These are phyloP conservation scores for Xenoacremonium recifei DNA, from an alignment of 2,329 filamentous ascomycete genomes.

Conservation along the genomic window DNA sequence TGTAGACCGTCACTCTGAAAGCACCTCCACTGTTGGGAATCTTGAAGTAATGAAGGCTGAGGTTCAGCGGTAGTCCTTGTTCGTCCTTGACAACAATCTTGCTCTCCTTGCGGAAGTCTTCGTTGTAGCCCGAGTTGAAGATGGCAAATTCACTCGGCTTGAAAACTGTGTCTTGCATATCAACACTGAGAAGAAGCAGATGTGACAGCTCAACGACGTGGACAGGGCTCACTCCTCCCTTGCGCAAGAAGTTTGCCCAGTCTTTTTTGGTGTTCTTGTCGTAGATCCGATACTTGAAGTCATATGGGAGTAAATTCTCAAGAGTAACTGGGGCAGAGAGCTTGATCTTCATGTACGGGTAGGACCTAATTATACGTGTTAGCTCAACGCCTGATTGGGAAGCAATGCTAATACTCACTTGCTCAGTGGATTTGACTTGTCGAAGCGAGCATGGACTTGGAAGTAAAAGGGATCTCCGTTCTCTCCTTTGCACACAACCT, in stretches of 20 bases:
- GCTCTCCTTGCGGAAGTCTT: conserved; percentile 85
- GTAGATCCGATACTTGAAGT: conserved; percentile 99
- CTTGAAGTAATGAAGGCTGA: conserved; percentile 87
- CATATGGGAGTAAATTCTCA: conserved; percentile 91
- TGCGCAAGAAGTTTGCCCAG: conserved; percentile 97
- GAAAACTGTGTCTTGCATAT: conserved; percentile 95
- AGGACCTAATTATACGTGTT: conserved; percentile 55
- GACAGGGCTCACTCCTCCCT: conserved; percentile 94
- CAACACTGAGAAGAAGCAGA: conserved; percentile 84
- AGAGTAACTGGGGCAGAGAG: conserved; percentile 90
- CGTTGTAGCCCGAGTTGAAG: conserved; percentile 84
- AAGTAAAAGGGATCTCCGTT: conserved; percentile 93
- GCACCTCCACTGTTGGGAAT: conserved; percentile 91
- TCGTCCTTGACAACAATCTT: conserved; percentile 80
- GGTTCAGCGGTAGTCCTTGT: conserved; percentile 72
- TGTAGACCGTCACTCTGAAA: conserved; percentile 94
- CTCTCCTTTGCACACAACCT: conserved; percentile 85
- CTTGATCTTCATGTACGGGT: conserved; percentile 92
- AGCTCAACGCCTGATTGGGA: conserved; percentile 8
- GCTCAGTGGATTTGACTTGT: conserved; percentile 79
- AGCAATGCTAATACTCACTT: conserved; percentile 46
- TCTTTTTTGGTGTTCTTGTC: conserved; percentile 98
- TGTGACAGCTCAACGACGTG: conserved; percentile 97
- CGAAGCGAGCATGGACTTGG: conserved; percentile 84
- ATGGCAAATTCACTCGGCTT: conserved; percentile 96